These are phyloP conservation scores for Arabis alpina DNA, from an alignment of 345 rosid species.

Conservation along the genomic window DNA sequence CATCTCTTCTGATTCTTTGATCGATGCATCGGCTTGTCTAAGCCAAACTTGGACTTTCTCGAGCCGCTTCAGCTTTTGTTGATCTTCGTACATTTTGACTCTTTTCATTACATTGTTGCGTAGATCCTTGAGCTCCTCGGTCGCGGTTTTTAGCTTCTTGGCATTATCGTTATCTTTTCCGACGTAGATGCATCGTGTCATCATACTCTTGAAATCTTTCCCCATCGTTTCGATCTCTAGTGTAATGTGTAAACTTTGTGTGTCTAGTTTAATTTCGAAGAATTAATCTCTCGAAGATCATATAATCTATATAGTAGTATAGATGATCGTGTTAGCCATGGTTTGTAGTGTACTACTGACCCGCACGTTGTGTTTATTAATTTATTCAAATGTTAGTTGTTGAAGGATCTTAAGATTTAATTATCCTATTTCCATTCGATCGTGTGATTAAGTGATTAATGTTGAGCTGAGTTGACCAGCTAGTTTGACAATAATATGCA, in stretches of 20 bases:
- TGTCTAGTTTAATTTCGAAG: background rate
- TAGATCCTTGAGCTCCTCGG: conserved; percentile 42
- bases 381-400: conserved; percentile 20
- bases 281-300: conserved; percentile 2
- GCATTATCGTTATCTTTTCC: conserved; percentile 38
- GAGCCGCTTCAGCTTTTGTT: conserved; percentile 34
- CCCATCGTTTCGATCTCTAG: conserved; percentile 26
- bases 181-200: conserved; percentile 47
- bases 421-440: conserved; percentile 8
- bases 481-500: conserved; percentile 16
- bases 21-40: conserved; percentile 37
- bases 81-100: conserved; percentile 45
- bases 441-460: conserved; percentile 35
- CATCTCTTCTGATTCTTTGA: conserved; percentile 41
- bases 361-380: conserved; percentile 32
- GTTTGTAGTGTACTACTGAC: conserved; percentile 27
- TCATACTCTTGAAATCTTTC: conserved; percentile 46
- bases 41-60: conserved; percentile 43
- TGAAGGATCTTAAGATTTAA: conserved; percentile 19
- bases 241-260: too few species aligned
- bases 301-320: background rate
- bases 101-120: conserved; percentile 32
- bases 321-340: conserved; percentile 42
- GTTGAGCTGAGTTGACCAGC: conserved; percentile 19
- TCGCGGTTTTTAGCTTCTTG: conserved; percentile 31